Evolutionary conservation across 2,329 filamentous ascomycete genomes (phyloP), one percentile per base, ranked within the genome.

Genomic region (Talaromyces amestolkiae): DNA sequence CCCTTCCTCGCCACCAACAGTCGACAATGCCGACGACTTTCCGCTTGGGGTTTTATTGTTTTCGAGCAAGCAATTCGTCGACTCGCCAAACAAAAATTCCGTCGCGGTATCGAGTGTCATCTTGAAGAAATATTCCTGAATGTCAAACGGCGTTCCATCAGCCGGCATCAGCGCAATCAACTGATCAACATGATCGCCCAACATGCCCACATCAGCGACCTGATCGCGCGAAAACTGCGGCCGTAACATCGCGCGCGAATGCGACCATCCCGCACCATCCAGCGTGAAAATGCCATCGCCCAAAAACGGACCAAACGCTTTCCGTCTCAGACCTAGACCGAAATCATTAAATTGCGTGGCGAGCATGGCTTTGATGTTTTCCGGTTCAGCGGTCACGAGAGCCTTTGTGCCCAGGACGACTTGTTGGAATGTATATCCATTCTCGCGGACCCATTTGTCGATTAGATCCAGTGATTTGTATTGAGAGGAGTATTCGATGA

Each of bases 201-300:
- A 88, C 1, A 85, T 85, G 37, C 79, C 76, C 3, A 87, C 72
- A 70, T 87, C 83, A 3, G 80, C 82, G 8, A 87, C 78, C 27
- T 93, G 84, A 9, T 81, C 60, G 22, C 65, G 43, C 43, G 65
- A 61, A 37, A 66, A 66, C 22, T 66, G 65, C 22, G 65, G 65
- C 13, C 65, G 11, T 45, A 66, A 45, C 54, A 66, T 58, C 3
- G 61, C 61, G 6, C 65, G 41, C 5, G 65, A 59, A 39, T 66
- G 65, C 6, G 60, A 37, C 93, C 93, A 97, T 56, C 85, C 78
- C 27, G 88, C 82, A 3, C 90, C 90, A 74, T 97, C 93, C 0
- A 91, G 96, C 6, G 88, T 89, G 77, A 91, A 92, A 10, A 66
- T 66, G 6, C 65, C 61, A 19, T 64, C 61, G 1, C 65, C 65